Conservation (phyloP, 257 asterid genomes). For the Solanum chmielewskii region DNA sequence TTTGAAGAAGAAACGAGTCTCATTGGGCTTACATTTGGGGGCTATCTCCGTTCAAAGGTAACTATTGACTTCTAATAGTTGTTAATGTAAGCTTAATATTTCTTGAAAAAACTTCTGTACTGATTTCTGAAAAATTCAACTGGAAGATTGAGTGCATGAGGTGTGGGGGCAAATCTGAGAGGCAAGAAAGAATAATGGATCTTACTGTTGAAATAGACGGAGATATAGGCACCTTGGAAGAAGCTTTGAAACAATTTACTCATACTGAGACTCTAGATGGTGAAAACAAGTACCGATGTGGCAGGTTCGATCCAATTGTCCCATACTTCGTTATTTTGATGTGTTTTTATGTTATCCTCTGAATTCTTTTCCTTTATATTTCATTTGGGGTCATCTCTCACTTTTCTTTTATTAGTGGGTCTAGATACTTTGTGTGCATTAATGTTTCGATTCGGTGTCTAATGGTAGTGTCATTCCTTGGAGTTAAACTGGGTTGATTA, state of each 20-base stretch:
- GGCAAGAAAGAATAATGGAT: constrained; percentile 78
- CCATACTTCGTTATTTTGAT: background rate
- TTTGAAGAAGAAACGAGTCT: constrained; percentile 62
- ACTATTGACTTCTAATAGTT: background rate
- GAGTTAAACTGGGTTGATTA: background rate
- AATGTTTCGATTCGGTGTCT: background rate
- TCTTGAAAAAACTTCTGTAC: background rate
- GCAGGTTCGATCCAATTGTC: constrained; percentile 37
- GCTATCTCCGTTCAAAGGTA: constrained; percentile 83
- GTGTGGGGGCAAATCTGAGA: constrained; percentile 61
- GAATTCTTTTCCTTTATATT: background rate
- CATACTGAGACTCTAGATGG: constrained; percentile 74
- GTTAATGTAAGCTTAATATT: background rate
- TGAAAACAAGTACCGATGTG: constrained; percentile 71
- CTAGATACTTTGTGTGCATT: background rate
- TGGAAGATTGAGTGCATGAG: constrained; percentile 76
- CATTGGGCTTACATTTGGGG: constrained; percentile 78
- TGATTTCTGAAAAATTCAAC: background rate
- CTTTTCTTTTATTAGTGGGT: background rate
- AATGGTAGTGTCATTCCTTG: background rate
- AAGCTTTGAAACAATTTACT: constrained; percentile 58
- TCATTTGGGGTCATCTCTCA: background rate
- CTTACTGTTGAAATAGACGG: constrained; percentile 86
- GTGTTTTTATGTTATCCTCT: background rate
- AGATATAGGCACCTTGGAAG: constrained; percentile 62